A percentile compares a stretch with the other conserved stretches of the same genome.
These are phyloP conservation scores for Cydonia oblonga DNA, from an alignment of 331 rosid species.

Conservation along the genomic window DNA sequence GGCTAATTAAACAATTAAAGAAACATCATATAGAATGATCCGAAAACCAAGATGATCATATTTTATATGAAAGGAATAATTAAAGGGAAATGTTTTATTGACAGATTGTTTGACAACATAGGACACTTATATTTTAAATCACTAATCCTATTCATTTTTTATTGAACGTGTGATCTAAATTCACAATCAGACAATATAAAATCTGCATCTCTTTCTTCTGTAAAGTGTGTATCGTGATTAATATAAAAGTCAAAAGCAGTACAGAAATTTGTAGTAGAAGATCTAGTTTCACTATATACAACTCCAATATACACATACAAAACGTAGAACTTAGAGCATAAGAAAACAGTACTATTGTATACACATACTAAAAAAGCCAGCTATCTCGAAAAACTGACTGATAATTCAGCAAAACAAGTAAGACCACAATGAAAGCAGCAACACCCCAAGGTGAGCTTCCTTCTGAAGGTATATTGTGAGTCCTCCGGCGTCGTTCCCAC, in stretches of 20 bases:
- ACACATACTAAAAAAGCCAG: constrained; percentile 36
- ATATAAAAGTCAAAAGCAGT: background rate
- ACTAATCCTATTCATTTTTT: no score
- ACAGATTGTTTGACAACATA: background rate
- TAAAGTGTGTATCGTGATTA: no score
- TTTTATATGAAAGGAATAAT: background rate
- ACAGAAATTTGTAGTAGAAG: background rate
- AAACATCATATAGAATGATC: background rate
- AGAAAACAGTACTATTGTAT: background rate
- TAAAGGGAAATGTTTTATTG: background rate
- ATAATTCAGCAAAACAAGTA: constrained; percentile 57
- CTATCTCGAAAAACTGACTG: constrained; percentile 61
- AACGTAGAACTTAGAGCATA: background rate
- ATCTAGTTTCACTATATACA: background rate
- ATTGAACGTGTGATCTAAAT: background rate
- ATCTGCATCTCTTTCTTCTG: background rate
- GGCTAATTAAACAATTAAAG: background rate
- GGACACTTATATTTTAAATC: no score
- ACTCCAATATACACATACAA: background rate
- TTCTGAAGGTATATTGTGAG: constrained; percentile 40
- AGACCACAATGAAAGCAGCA: constrained; percentile 62
- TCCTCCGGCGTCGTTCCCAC: constrained; percentile 40
- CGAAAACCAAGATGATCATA: background rate
- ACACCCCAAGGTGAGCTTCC: constrained; percentile 96
- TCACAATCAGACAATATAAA: background rate